Percentiles rank a stretch among this genome's conserved stretches.
Conservation (phyloP, 306 rosid genomes). For the Quercus suber region DNA sequence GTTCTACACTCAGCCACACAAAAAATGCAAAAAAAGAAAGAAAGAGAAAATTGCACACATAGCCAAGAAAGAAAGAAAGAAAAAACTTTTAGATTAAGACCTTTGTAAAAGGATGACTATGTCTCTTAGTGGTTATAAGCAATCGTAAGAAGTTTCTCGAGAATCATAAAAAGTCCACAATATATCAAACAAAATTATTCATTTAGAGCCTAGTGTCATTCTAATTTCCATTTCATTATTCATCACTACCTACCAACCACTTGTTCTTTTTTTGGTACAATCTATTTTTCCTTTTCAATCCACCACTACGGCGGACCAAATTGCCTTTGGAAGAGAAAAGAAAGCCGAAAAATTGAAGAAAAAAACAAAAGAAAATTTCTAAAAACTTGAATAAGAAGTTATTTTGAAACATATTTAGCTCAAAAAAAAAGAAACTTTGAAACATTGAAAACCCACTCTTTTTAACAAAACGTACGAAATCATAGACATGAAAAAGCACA, state of each 20-base stretch:
- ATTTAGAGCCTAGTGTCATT: background rate
- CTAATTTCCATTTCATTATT: background rate
- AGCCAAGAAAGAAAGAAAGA: background rate
- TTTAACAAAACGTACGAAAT: background rate
- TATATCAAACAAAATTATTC: background rate
- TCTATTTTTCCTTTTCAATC: background rate
- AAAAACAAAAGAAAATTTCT: background rate
- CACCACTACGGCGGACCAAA: too few species aligned
- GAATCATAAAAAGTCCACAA: too few species aligned
- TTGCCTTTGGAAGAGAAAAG: background rate
- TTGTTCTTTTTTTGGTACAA: background rate
- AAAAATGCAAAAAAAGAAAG: background rate
- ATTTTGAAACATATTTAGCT: background rate
- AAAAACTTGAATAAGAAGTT: background rate
- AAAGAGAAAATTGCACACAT: background rate
- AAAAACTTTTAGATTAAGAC: background rate
- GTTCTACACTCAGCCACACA: background rate
- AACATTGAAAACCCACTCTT: background rate
- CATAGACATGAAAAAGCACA: background rate
- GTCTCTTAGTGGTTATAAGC: conserved; percentile 30
- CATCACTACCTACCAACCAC: background rate
- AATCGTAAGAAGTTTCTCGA: conserved; percentile 3
- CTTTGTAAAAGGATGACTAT: conserved; percentile 21
- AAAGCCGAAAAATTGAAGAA: background rate
- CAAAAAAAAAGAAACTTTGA: background rate